These are phyloP conservation scores for Limnanthes douglasii DNA, from an alignment of 345 rosid genomes.

Conservation along the genomic window DNA sequence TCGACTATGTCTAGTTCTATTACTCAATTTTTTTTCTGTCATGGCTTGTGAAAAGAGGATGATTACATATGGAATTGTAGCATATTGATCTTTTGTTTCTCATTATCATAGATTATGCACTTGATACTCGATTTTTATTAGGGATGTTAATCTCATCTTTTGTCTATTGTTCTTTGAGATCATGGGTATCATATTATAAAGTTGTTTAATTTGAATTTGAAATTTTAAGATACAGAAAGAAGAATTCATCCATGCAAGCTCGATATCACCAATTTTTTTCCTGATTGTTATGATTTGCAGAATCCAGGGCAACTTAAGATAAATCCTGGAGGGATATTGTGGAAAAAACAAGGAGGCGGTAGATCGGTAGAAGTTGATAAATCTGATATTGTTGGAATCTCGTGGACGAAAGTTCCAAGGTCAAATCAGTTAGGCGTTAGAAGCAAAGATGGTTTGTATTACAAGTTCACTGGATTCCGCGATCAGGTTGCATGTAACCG, in stretches of 20 bases:
- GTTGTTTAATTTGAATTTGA: slow-evolving; percentile 6
- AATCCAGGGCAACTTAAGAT: slow-evolving; percentile 79
- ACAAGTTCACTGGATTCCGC: slow-evolving; percentile 81
- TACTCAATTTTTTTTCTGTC: background rate
- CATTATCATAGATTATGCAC: too few species aligned
- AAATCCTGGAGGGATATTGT: slow-evolving; percentile 54
- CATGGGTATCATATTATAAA: background rate
- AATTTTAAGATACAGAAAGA: too few species aligned
- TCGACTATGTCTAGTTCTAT: background rate
- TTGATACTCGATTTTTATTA: too few species aligned
- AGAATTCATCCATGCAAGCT: too few species aligned
- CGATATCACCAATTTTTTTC: too few species aligned
- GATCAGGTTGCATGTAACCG: slow-evolving; percentile 73
- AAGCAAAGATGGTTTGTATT: slow-evolving; percentile 64
- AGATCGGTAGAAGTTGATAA: slow-evolving; percentile 90
- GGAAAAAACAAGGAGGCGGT: slow-evolving; percentile 99
- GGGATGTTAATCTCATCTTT: too few species aligned
- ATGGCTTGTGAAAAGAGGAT: too few species aligned
- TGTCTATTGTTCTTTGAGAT: background rate
- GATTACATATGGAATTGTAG: too few species aligned
- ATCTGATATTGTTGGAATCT: slow-evolving; percentile 48
- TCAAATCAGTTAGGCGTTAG: slow-evolving; percentile 71
- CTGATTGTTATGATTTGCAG: slow-evolving; percentile 29
- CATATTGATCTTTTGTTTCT: too few species aligned
- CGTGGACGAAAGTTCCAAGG: slow-evolving; percentile 90